Evolutionary conservation across 1,139 yeast genomes (phyloP).

Genomic region (Candida mesenterica): DNA sequence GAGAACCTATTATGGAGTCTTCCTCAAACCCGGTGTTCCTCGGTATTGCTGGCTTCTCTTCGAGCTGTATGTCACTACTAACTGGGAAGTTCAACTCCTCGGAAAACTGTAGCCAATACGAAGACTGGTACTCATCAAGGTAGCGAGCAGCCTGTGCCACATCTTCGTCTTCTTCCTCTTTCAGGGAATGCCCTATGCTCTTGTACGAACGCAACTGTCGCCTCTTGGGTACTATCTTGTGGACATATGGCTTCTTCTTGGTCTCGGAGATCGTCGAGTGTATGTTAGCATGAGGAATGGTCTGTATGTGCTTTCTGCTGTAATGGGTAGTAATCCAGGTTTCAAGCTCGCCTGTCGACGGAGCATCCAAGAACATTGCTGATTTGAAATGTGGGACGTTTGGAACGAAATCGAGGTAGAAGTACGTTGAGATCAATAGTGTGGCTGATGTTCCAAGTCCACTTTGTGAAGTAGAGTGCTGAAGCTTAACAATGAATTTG

Average conservation of each 20-base stretch:
- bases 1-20: not conserved
- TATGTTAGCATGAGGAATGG: too few relatives aligned
- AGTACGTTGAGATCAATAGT: too few relatives aligned
- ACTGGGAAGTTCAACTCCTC: not conserved
- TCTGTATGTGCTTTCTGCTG: not conserved
- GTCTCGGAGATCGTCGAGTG: too few relatives aligned
- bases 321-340: not conserved
- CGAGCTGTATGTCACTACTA: too few relatives aligned
- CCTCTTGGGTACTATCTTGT: conserved; percentile 1
- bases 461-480: too few relatives aligned
- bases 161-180: not conserved
- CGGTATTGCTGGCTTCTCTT: too few relatives aligned
- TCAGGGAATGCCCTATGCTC: not conserved
- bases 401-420: too few relatives aligned
- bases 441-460: too few relatives aligned
- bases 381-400: too few relatives aligned
- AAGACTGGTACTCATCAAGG: not conserved
- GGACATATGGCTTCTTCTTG: conserved; percentile 2
- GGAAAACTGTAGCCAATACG: conserved; percentile 4
- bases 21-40: too few relatives aligned
- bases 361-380: not conserved
- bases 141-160: not conserved
- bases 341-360: not conserved
- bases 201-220: not conserved
- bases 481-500: too few relatives aligned